Percentiles rank a stretch among this genome's conserved stretches.
These are phyloP conservation scores for Glonium stellatum DNA, from an alignment of 495 filamentous ascomycete species.

Conservation along the genomic window DNA sequence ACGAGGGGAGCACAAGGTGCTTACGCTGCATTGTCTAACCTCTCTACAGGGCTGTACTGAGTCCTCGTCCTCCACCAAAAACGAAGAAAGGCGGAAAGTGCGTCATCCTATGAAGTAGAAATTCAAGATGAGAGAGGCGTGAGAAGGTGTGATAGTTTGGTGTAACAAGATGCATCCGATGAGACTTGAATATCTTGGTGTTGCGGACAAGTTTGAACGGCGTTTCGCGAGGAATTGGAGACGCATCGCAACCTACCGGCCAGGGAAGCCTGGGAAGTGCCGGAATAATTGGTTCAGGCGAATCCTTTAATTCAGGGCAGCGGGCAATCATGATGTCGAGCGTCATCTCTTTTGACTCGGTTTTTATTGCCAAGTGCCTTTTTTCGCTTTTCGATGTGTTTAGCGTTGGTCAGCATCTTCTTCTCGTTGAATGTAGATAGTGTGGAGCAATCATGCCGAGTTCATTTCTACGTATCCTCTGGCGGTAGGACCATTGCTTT, in stretches of 20 bases:
- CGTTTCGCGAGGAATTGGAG: conserved; percentile 1
- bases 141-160: conserved; percentile 5
- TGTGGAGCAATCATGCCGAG: conserved; percentile 1
- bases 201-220: conserved; percentile 4
- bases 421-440: conserved; percentile 17
- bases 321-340: background rate
- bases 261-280: background rate
- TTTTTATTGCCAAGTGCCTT: conserved; percentile 2
- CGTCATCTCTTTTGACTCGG: background rate
- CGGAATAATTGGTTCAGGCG: background rate
- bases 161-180: conserved; percentile 6
- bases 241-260: background rate
- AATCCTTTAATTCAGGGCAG: background rate
- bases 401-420: conserved; percentile 15
- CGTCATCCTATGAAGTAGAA: conserved; percentile 56
- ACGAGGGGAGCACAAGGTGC: background rate
- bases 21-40: too few species aligned
- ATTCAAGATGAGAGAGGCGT: background rate
- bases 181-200: conserved; percentile 18
- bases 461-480: background rate
- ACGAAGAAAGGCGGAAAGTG: conserved; percentile 65
- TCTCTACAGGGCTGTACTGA: conserved; percentile 67
- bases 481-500: background rate
- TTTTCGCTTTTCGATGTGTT: conserved; percentile 1
- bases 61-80: conserved; percentile 58